phyloP scores from a whole-genome alignment of 148 eudicot species.

The Hydrangea macrophylla region DNA sequence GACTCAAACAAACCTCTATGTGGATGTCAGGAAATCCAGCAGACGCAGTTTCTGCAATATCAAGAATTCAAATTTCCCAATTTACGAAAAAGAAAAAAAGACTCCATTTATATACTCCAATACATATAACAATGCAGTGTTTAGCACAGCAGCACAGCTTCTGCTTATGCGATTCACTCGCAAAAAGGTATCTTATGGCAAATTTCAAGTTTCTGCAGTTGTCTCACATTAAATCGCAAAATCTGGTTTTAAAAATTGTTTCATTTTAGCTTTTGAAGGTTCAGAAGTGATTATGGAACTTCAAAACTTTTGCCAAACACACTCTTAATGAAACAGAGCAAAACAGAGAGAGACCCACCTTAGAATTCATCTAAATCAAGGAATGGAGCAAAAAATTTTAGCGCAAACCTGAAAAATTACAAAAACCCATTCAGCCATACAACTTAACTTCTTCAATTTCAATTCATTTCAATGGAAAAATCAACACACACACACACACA shows the following conservation, averaged over 20 bases:
- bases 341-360: conserved; percentile 31
- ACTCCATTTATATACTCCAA: no score
- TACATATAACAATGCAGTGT: no score
- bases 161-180: no score
- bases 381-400: conserved; percentile 82
- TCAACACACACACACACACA: conserved; percentile 76
- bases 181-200: no score
- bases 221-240: no score
- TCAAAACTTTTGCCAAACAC: no score
- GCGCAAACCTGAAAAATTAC: conserved; percentile 49
- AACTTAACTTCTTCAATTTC: neutral
- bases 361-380: conserved; percentile 75
- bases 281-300: no score
- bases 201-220: no score
- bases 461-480: no score
- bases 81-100: neutral
- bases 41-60: conserved; percentile 61
- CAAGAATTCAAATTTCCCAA: neutral
- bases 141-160: no score
- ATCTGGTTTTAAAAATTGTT: no score
- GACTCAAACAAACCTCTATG: conserved; percentile 77
- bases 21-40: conserved; percentile 97
- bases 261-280: no score
- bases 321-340: conserved; percentile 8
- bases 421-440: conserved; percentile 14